Evolutionary conservation across 345 rosid genomes (phyloP).

Genomic region (Eucalyptus sp.): DNA sequence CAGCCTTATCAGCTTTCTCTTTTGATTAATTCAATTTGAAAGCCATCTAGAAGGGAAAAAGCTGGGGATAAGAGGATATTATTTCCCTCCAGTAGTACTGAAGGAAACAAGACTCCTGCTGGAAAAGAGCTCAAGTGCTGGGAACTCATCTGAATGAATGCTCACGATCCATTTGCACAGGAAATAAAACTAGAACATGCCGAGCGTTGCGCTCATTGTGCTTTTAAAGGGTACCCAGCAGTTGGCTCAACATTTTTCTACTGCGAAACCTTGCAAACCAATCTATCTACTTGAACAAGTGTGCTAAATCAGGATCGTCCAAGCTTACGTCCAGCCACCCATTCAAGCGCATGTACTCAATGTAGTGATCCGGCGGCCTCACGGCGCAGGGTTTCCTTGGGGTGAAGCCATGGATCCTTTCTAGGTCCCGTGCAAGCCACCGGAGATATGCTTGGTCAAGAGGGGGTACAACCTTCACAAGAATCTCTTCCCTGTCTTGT

Average conservation of each 20-base stretch:
- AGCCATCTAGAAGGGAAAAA: not conserved
- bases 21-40: not conserved
- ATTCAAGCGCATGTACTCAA: constrained; percentile 47
- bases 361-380: constrained; percentile 62
- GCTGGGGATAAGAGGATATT: not conserved
- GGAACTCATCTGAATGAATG: not conserved
- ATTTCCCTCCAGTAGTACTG: not conserved
- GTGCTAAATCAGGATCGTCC: constrained; percentile 71
- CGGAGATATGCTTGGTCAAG: constrained; percentile 45
- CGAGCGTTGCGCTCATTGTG: not conserved
- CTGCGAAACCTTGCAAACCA: not conserved
- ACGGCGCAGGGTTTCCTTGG: constrained; percentile 33
- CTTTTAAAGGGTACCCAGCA: not conserved
- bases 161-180: not conserved
- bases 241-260: not conserved
- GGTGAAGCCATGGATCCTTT: constrained; percentile 49
- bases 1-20: not conserved
- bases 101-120: not conserved
- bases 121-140: not conserved
- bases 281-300: constrained; percentile 32
- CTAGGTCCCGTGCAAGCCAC: constrained; percentile 75
- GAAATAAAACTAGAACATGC: not conserved
- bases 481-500: constrained; percentile 42
- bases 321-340: constrained; percentile 61
- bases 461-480: constrained; percentile 54